A percentile compares a stretch with the other conserved stretches of the same genome.
These are phyloP conservation scores for Alternaria triticimaculans DNA, from an alignment of 2,329 filamentous ascomycete species.

Conservation along the genomic window DNA sequence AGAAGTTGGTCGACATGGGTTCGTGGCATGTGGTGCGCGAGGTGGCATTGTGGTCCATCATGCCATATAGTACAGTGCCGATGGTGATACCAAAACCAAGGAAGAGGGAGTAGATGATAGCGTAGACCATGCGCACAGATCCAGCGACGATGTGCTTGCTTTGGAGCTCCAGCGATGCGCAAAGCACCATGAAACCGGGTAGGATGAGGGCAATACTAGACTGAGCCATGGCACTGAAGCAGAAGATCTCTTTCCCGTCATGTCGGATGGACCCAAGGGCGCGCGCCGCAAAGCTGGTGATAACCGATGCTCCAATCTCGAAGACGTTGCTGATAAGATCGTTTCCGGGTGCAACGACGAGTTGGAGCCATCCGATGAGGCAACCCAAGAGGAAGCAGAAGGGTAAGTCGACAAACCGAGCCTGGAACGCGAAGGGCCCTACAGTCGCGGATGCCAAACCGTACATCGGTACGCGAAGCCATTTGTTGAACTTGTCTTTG, in stretches of 20 bases:
- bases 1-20: conserved; percentile 60
- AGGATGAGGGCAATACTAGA: conserved; percentile 59
- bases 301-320: conserved; percentile 57
- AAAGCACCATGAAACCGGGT: conserved; percentile 60
- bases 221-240: conserved; percentile 59
- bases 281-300: conserved; percentile 58
- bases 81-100: conserved; percentile 61
- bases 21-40: conserved; percentile 53
- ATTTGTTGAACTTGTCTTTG: conserved; percentile 59
- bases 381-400: conserved; percentile 78
- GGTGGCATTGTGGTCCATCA: conserved; percentile 56
- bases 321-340: conserved; percentile 68
- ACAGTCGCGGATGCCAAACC: conserved; percentile 78
- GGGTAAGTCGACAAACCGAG: conserved; percentile 77
- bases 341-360: conserved; percentile 75
- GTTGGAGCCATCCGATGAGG: conserved; percentile 75
- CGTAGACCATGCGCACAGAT: conserved; percentile 60
- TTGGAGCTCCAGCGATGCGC: conserved; percentile 57
- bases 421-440: conserved; percentile 80
- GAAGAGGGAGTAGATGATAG: conserved; percentile 61
- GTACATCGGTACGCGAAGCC: conserved; percentile 67
- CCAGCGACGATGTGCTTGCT: conserved; percentile 57
- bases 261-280: conserved; percentile 56
- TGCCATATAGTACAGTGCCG: conserved; percentile 57
- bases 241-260: conserved; percentile 54